phyloP scores from a whole-genome alignment of 1,139 yeast genomes.

The Magnusiomyces sp. region DNA sequence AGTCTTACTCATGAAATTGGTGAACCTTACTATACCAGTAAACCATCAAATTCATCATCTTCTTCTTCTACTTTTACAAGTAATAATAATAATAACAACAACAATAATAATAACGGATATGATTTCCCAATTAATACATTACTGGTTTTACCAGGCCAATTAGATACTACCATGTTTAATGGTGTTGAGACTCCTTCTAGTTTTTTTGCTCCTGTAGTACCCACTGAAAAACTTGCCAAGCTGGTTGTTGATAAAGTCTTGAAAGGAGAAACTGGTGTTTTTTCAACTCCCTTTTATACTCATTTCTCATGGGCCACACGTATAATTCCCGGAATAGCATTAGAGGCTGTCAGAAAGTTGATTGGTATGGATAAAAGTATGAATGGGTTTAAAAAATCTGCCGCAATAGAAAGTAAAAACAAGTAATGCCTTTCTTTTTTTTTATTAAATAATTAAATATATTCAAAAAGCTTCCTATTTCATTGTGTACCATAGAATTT shows the following conservation, averaged over 20 bases:
- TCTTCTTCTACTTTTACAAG: neutral
- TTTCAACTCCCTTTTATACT: conserved; percentile 65
- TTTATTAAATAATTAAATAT: too few species aligned
- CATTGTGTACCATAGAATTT: too few species aligned
- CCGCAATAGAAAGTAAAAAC: too few species aligned
- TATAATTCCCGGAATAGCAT: too few species aligned
- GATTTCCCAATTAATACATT: conserved; percentile 53
- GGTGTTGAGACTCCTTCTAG: conserved; percentile 62
- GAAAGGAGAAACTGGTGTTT: conserved; percentile 56
- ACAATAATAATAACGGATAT: too few species aligned
- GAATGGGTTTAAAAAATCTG: too few species aligned
- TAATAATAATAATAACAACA: too few species aligned
- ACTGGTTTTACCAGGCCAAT: conserved; percentile 75
- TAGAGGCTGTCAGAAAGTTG: too few species aligned
- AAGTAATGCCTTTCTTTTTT: too few species aligned
- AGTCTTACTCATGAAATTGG: conserved; percentile 60
- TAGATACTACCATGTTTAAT: conserved; percentile 58
- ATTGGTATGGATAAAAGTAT: too few species aligned
- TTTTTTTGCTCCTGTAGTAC: conserved; percentile 68
- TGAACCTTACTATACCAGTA: conserved; percentile 20
- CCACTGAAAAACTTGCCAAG: conserved; percentile 53
- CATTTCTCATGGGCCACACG: conserved; percentile 31
- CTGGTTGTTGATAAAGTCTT: conserved; percentile 46
- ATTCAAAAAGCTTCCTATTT: too few species aligned
- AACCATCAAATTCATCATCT: neutral